Base-by-base conservation (phyloP, 441 rosid species). In the Eutrema salsugineum region DNA sequence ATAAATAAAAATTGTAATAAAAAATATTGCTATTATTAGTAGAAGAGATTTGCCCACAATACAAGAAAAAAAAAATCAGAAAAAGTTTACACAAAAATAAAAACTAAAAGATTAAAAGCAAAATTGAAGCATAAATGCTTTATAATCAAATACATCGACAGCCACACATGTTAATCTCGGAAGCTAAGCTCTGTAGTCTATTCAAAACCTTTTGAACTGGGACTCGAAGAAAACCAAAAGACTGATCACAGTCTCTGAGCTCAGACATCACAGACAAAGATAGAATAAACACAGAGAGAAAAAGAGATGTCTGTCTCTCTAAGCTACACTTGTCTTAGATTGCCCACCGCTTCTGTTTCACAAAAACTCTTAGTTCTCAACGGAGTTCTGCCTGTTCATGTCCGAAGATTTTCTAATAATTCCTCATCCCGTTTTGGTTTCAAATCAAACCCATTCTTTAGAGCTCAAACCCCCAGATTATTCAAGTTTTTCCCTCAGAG, bases 401-500 rank as follows among this genome's bases (percentile, higher is more conserved):
- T 40, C 16, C 48, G 28, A 60, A 71, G 51, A 44, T 30, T n/a
- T n/a, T n/a, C 55, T 33, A 70, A 54, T 24, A 5, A 12, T 55
- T 63, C 66, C 14, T 40, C 63, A 40, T 40, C 32, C 36, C 12
- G 36, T 32, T 56, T 57, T 38, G 39, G 53, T 46, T 69, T 63
- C 46, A 66, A 59, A 62, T 35, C 68, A 71, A 51, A 51, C 58
- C 8, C 56, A 15, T 49, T 63, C 57, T 55, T n/a, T 16, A 60
- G 19, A 39, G 39, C 22, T 47, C 81, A 39, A 16, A 35, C 51
- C n/a, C 8, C 74, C 39, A 77, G 74, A 76, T 50, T 47, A 28
- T 42, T 76, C 53, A 86, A 66, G 47, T 87, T 84, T 78, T 78
- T 67, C 10, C 81, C 84, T 55, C 82, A 27, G 67, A 77, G 78